These are phyloP conservation scores for Eurotiales sp. DNA, from an alignment of 2,329 filamentous ascomycete species.

Conservation along the genomic window DNA sequence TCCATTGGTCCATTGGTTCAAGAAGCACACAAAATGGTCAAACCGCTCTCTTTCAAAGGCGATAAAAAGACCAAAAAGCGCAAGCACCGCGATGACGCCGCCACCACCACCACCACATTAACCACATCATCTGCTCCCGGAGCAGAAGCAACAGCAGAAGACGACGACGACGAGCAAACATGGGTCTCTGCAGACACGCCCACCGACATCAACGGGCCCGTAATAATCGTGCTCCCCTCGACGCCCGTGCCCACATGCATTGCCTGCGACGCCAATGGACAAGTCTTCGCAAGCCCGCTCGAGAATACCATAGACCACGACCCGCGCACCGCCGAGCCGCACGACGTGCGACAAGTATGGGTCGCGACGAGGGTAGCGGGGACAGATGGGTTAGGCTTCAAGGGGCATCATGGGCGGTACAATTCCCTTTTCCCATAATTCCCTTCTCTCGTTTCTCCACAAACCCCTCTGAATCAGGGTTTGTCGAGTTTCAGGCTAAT, in stretches of 20 bases:
- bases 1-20: no score
- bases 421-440: constrained; percentile 7
- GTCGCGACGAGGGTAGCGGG: constrained; percentile 79
- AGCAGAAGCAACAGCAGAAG: constrained; percentile 19
- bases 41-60: constrained; percentile 91
- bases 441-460: neutral
- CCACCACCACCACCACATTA: constrained; percentile 30
- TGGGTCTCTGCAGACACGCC: constrained; percentile 83
- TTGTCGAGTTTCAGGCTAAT: neutral
- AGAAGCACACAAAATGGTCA: constrained; percentile 49
- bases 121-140: no score
- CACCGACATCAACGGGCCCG: constrained; percentile 73
- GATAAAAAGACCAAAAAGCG: constrained; percentile 84
- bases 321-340: constrained; percentile 81
- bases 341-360: constrained; percentile 95
- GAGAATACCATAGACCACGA: constrained; percentile 88
- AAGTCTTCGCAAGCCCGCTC: constrained; percentile 74
- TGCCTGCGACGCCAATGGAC: constrained; percentile 80
- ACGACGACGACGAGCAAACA: constrained; percentile 66
- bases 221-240: constrained; percentile 78
- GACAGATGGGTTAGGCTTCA: constrained; percentile 78
- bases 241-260: constrained; percentile 65
- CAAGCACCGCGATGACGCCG: constrained; percentile 63
- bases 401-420: constrained; percentile 82
- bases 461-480: no score